Base-by-base conservation (phyloP, 2,329 filamentous ascomycete genomes). In the Leptodontidium sp. region DNA sequence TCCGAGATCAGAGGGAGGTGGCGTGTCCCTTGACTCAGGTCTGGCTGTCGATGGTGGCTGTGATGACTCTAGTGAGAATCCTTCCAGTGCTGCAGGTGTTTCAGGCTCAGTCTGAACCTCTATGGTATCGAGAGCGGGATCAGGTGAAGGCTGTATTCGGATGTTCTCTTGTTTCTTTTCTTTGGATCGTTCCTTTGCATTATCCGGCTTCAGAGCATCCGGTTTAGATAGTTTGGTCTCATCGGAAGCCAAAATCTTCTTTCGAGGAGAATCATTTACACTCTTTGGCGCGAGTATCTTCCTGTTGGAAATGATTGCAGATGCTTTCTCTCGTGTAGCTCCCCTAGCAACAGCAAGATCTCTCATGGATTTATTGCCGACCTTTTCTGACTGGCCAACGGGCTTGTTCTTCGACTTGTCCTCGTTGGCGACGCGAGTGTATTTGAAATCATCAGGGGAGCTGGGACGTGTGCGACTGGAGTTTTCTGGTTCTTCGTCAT, bases 1-100 rank as follows among this genome's bases (percentile, higher is more conserved):
- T 8, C 84, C 86, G 45, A 90, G 85, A 72, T 90, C 86, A 17
- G 82, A 78, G 4, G 88, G 88, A 4, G 88, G 88, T 2, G 88
- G 88, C 0, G 88, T 90, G 73, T 88, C 88, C 66, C 82, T 78
- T 68, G 74, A 77, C 38, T 76, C 72, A 15, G 45, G 55, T 29
- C 71, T 70, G 17, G 68, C 65, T 21, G 78, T 75, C n/a, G 79
- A 79, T 7, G 50, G 62, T 29, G 81, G 82, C 50, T 84, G 82
- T 4, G 87, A 85, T 1, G 86, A 87, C 29, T 80, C 79, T 11
- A 86, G 84, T 1, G 83, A 82, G 52, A 84, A 80, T 1, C 83
- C 73, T 26, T 79, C 80, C 6, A 81, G 77, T 43, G 83, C 82
- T 29, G 79, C 78, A 26, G 83, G 78, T 8, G 80, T 79, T 29